Base-by-base conservation (phyloP, 75 land plant genomes). In the Pseudotsuga menziesii region DNA sequence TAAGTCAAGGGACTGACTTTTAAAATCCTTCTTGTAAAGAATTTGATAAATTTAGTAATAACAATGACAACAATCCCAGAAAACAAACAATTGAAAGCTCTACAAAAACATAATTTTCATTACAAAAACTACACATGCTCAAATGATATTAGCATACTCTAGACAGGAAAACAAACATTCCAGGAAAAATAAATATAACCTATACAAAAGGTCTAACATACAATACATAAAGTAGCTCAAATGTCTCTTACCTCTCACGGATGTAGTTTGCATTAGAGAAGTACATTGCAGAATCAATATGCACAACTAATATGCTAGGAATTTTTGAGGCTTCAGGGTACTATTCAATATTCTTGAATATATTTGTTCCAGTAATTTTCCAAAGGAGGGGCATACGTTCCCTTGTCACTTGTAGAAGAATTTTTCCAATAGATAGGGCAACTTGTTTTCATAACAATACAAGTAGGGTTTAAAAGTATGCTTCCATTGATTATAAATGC, bases 191-290 rank as follows among this genome's bases (percentile, higher is more conserved):
- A 6, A 48, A 48, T 48, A 48, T 48, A 48, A 48, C 12, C 12
- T 48, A 48, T 9, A 48, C 54, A 48, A 48, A 48, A 11, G 9
- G 8, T 48, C 54, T 48, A 48, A 9, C 54, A 11, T 23, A 41
- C 25, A n/a, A 41, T 69, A 19, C n/a, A 69, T 69, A 41, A 69
- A 41, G 56, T 22, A 74, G 39, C 13, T 39, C 56, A 61, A 54
- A 78, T 13, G 22, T 73, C 16, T 23, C 56, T 39, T 82, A 94
- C 97, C 97, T 90, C 63, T 94, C 97, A n/a, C 85, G 91, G 35
- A 94, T 78, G 77, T 91, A 90, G 83, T 91, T 96, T 36, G 98
- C 88, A 80, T 96, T 96, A 72, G 98, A 94, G 80, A 96, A 96
- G 80, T 96, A 94, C 54, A 96, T 87, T 55, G 94, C 91, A 69